Conservation (phyloP, 805 yeast genomes). For the Lachancea waltii region DNA sequence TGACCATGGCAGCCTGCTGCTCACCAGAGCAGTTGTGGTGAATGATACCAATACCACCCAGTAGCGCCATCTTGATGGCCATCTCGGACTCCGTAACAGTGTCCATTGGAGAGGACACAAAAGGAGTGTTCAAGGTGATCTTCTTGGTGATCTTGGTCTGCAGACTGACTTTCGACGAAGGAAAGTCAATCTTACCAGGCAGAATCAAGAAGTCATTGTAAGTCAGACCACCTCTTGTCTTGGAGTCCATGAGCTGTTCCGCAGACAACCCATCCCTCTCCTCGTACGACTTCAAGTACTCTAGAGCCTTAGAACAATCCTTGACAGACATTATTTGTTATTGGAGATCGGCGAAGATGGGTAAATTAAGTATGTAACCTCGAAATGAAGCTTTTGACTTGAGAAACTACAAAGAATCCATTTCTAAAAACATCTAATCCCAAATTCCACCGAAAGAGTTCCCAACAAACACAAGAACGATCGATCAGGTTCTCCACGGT, state of each 20-base stretch:
- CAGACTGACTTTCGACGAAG: constrained; percentile 68
- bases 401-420: constrained; percentile 3
- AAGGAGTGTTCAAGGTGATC: constrained; percentile 87
- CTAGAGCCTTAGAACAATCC: constrained; percentile 57
- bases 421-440: constrained; percentile 4
- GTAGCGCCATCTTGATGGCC: constrained; percentile 98
- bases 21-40: constrained; percentile 97
- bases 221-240: constrained; percentile 89
- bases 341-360: not conserved
- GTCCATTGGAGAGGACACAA: constrained; percentile 98
- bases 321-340: constrained; percentile 24
- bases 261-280: constrained; percentile 82
- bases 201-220: constrained; percentile 93
- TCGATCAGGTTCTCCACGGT: not conserved
- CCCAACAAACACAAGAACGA: constrained; percentile 3
- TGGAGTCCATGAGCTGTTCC: constrained; percentile 81
- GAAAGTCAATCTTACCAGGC: constrained; percentile 91
- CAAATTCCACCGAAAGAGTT: constrained; percentile 8
- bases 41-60: constrained; percentile 98
- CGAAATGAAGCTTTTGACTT: not conserved
- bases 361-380: not conserved
- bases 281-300: constrained; percentile 56
- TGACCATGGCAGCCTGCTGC: constrained; percentile 98
- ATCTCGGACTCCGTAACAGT: constrained; percentile 95
- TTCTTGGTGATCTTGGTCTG: constrained; percentile 88